Evolutionary conservation across 2,329 filamentous ascomycete genomes (phyloP), one percentile per base, ranked within the genome.

Genomic region (Gnomoniopsis smithogilvyi): DNA sequence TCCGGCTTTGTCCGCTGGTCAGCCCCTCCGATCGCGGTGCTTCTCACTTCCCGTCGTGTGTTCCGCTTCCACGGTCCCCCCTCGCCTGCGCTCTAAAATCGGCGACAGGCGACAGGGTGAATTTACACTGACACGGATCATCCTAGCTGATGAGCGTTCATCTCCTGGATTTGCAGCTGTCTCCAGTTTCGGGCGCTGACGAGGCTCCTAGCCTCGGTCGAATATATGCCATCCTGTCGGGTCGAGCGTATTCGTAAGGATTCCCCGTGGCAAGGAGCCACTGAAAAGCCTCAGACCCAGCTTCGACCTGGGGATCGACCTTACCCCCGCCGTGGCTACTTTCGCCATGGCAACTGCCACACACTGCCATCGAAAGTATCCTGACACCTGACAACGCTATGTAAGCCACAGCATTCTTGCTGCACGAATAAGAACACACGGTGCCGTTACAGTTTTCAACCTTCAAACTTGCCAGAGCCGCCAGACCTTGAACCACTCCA

Each of bases 141-240:
- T 45, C 58, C 54, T 53, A 38, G 54, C 17, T n/a, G 46, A 49
- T 12, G 45, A 50, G 33, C 56, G 47, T 24, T 50, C 54, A 52
- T 45, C 50, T 51, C 54, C 45, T 46, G n/a, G 34, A 30, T 10
- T 46, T 51, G 49, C 50, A 58, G 51, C 38, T 50, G 54, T n/a
- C 58, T 34, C 48, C 58, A 49, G 38, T 41, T 50, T 34, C 34
- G 43, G 24, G 47, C 24, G 54, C 38, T 52, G 58, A 53, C 43
- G 49, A 34, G 48, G 54, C 54, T 58, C 49, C 26, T 17, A 46
- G 47, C 51, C 22, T 47, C 22, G 26, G 33, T n/a, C 45, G 21
- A 21, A 21, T 48, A 41, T 45, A 49, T 48, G 48, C 52, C 59
- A 56, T 38, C 56, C 49, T 59, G 49, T 62, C 60, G 38, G 60